Conservation (phyloP, 2,329 filamentous ascomycete genomes). For the Cephalotrichum gorgonifer region DNA sequence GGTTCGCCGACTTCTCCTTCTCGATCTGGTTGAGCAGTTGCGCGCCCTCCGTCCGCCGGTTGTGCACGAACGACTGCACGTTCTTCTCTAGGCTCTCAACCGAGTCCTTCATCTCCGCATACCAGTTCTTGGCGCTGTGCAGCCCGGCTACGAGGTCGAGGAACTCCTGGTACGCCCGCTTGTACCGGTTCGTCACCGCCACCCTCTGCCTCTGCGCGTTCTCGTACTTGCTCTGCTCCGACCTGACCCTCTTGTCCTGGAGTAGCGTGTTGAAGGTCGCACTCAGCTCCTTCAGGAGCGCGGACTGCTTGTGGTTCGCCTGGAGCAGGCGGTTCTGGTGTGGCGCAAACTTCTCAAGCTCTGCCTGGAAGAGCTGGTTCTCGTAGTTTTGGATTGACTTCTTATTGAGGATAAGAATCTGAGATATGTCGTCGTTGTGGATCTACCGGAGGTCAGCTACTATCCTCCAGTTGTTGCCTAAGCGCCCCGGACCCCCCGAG, state of each 20-base stretch:
- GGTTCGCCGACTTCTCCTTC: conserved; percentile 56
- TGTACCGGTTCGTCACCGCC: conserved; percentile 75
- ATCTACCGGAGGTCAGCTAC: conserved; percentile 42
- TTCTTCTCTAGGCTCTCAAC: conserved; percentile 90
- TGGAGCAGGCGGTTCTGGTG: conserved; percentile 87
- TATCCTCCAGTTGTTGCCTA: not conserved
- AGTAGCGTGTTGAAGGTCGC: conserved; percentile 76
- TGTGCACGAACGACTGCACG: conserved; percentile 93
- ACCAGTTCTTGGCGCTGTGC: conserved; percentile 83
- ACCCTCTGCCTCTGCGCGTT: conserved; percentile 72
- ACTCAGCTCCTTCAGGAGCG: conserved; percentile 90
- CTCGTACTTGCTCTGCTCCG: conserved; percentile 95
- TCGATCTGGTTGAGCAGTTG: conserved; percentile 85
- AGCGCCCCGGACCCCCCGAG: too few species aligned
- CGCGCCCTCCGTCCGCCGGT: conserved; percentile 80
- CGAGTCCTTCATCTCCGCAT: conserved; percentile 90
- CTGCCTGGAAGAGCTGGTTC: conserved; percentile 82
- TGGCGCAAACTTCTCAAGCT: conserved; percentile 93
- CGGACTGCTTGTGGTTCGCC: conserved; percentile 89
- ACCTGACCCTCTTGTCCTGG: conserved; percentile 86
- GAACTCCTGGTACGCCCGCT: conserved; percentile 85
- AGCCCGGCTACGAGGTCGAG: conserved; percentile 80
- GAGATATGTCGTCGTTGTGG: conserved; percentile 93
- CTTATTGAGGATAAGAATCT: conserved; percentile 94
- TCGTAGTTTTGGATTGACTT: conserved; percentile 92